These are phyloP conservation scores for Pythium myriotylum DNA, from an alignment of 352 stramenopile genomes.

Conservation along the genomic window DNA sequence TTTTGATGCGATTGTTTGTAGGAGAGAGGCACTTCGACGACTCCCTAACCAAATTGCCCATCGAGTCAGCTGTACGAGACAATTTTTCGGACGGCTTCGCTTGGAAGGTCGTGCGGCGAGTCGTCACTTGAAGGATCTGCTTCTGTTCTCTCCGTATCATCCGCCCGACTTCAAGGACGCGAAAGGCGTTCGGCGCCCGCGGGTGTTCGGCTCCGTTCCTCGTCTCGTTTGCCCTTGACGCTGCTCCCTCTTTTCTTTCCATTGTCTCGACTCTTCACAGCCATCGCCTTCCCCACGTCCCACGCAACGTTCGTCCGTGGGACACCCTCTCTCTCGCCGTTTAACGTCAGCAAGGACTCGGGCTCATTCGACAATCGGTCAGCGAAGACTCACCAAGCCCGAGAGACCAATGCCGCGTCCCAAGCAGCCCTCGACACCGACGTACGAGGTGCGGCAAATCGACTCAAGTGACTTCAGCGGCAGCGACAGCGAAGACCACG, in stretches of 20 bases:
- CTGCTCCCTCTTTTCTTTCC: background rate
- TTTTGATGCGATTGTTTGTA: background rate
- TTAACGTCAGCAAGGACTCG: no score
- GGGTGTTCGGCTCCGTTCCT: background rate
- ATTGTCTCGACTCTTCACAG: conserved; percentile 5
- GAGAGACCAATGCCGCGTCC: background rate
- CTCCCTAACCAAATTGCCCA: background rate
- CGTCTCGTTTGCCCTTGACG: no score
- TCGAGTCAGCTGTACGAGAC: background rate
- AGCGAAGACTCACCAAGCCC: background rate
- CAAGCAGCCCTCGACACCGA: conserved; percentile 1
- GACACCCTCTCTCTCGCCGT: no score
- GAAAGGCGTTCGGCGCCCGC: no score
- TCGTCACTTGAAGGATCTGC: background rate
- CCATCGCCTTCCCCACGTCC: no score
- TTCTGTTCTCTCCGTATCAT: no score
- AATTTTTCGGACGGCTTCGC: background rate
- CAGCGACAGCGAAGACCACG: background rate
- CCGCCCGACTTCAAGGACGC: conserved; percentile 6
- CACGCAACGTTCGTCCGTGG: no score
- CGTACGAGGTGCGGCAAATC: conserved; percentile 1
- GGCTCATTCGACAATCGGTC: background rate
- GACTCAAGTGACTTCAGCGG: background rate
- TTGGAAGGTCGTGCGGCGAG: background rate
- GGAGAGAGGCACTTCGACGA: background rate